Evolutionary conservation across 495 filamentous ascomycete genomes (phyloP), one percentile per base, ranked within the genome.

Genomic region (Tuber melanosporum): DNA sequence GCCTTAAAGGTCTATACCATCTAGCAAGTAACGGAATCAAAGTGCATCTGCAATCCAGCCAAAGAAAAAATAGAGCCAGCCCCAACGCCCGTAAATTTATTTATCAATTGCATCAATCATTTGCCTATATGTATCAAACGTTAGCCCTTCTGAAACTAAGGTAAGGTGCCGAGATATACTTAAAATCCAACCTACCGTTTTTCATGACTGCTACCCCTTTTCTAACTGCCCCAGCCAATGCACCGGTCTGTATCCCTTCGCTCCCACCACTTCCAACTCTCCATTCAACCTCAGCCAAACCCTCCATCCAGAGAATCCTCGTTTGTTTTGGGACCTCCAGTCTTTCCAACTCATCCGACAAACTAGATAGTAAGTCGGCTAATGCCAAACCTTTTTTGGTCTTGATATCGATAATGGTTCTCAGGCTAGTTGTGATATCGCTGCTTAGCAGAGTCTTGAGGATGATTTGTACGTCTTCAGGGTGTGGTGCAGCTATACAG

Each of bases 401-500:
- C 85, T 98, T 98, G 43, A 99, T 87, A 10, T 91, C 89, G 82
- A 96, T 94, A 81, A 99, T 89, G 0, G 93, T 95, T 39, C 90
- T 89, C 62, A 99, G 87, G 80, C 94, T 97, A 3, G 91, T 91
- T 0, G 91, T 97, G 26, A 98, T 91, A 81, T 98, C 94, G 71
- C 90, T 97, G 26, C 87, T 89, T 8, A 98, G 89, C 43, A 99
- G 88, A 4, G 94, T 97, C 77, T 90, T 87, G 73, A 92, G 87
- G 77, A 99, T 99, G 78, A 91, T 88, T 80, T 89, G 87, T 80
- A 98, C 97, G 82, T 97, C 95, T 2, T 89, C 88, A 0, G 95
- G 96, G 82, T 95, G 95, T 14, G 95, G 95, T 0, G 95, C 94
- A 44, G 96, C 96, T 83, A 99, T 95, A 84, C 95, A 99, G 85